Evolutionary conservation across 345 rosid genomes (phyloP).

Genomic region (Clausena lansium): DNA sequence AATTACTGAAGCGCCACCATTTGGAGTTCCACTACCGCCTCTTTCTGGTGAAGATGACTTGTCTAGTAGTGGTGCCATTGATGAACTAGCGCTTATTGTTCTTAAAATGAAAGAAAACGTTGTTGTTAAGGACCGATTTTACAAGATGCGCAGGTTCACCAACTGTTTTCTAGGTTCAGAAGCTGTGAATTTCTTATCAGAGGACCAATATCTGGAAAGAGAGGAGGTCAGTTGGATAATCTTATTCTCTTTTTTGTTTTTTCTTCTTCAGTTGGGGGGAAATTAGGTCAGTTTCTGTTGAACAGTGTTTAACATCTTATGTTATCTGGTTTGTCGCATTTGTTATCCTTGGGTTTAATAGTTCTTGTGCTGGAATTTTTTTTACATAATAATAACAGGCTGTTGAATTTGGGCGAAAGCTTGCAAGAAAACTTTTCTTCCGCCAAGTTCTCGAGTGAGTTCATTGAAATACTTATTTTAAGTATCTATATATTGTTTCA

Average conservation of each 20-base stretch:
- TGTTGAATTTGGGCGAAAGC: constrained; percentile 75
- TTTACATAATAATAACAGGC: constrained; percentile 37
- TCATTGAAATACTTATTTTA: not conserved
- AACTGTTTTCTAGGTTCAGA: constrained; percentile 78
- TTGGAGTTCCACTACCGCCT: constrained; percentile 77
- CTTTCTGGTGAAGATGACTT: constrained; percentile 88
- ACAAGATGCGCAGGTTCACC: constrained; percentile 66
- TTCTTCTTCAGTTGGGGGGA: not conserved
- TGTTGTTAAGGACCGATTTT: constrained; percentile 68
- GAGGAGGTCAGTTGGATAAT: constrained; percentile 50
- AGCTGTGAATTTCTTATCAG: constrained; percentile 68
- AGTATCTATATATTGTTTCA: constrained; percentile 6
- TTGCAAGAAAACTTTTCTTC: constrained; percentile 70
- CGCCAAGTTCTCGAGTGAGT: constrained; percentile 76
- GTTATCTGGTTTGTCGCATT: not conserved
- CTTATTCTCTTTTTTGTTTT: not conserved
- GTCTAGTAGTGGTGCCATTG: constrained; percentile 55
- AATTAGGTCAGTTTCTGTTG: not conserved
- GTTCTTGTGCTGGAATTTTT: not conserved
- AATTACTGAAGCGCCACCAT: constrained; percentile 50
- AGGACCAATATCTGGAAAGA: constrained; percentile 70
- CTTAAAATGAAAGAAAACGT: constrained; percentile 68
- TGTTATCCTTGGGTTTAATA: not conserved
- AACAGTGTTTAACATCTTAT: not conserved
- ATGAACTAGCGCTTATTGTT: constrained; percentile 78